Evolutionary conservation across 768 basidiomycete species (phyloP).

Genomic region (Hirschioporus abietinus): DNA sequence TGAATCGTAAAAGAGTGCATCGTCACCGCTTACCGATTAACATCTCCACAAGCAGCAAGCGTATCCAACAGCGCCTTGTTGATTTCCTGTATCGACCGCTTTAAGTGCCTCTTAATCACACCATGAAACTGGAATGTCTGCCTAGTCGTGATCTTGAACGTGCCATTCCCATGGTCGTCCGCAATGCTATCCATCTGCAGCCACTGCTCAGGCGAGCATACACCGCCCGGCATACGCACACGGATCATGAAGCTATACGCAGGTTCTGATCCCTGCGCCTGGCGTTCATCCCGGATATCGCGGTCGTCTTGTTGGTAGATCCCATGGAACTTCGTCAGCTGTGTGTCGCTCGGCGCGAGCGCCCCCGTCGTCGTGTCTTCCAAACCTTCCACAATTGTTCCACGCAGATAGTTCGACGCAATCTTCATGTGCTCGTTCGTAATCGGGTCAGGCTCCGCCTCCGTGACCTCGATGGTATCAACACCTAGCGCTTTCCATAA

Average conservation of each 20-base stretch:
- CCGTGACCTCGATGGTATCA: conserved; percentile 78
- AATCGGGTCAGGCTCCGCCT: conserved; percentile 93
- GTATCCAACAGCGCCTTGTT: conserved; percentile 90
- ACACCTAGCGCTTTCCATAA: conserved; percentile 95
- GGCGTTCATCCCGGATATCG: conserved; percentile 95
- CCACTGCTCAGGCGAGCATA: conserved; percentile 91
- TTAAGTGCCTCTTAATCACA: conserved; percentile 94
- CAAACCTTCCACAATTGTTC: conserved; percentile 91
- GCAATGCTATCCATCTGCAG: conserved; percentile 92
- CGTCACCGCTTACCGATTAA: conserved; percentile 63
- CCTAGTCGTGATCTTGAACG: conserved; percentile 96
- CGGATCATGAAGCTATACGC: conserved; percentile 99
- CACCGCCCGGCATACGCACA: conserved; percentile 92
- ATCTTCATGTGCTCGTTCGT: conserved; percentile 99
- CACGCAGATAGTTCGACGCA: conserved; percentile 87
- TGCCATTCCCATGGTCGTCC: conserved; percentile 89
- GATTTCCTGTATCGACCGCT: conserved; percentile 94
- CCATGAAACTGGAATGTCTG: conserved; percentile 99
- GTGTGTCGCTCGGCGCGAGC: conserved; percentile 85
- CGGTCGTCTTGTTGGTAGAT: conserved; percentile 98
- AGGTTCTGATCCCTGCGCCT: conserved; percentile 87
- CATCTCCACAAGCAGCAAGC: conserved; percentile 96
- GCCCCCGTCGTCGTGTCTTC: conserved; percentile 82
- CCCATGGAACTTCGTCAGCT: conserved; percentile 97
- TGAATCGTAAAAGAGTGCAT: not conserved